A percentile compares a stretch with the other conserved stretches of the same genome.
Conservation (phyloP, 2,329 filamentous ascomycete species). For the Stemphylium beticola region DNA sequence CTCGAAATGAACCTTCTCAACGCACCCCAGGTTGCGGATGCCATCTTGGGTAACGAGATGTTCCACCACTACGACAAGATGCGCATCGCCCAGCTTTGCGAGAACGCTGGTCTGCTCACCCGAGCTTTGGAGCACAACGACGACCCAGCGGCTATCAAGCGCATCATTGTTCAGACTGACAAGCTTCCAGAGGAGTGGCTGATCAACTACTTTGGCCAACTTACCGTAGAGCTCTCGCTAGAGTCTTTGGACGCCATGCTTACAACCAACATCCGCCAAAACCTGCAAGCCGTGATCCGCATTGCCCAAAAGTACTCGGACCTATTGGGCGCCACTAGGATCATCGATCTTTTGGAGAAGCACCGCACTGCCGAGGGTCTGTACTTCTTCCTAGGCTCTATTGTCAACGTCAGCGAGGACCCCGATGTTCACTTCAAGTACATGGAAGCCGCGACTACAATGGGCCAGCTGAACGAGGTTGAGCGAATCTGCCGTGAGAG, state of each 20-base stretch:
- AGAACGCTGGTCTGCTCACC: constrained; percentile 79
- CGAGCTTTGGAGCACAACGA: constrained; percentile 91
- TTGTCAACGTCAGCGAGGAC: constrained; percentile 96
- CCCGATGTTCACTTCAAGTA: constrained; percentile 99
- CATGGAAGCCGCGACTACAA: constrained; percentile 93
- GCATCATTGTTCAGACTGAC: constrained; percentile 82
- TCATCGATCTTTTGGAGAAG: constrained; percentile 96
- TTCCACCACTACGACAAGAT: constrained; percentile 95
- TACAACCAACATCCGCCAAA: constrained; percentile 94
- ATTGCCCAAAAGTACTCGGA: constrained; percentile 98
- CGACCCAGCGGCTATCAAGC: constrained; percentile 87
- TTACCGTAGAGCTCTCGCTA: constrained; percentile 93
- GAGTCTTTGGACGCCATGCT: constrained; percentile 97
- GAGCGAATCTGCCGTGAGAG: constrained; percentile 97
- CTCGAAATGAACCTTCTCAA: constrained; percentile 98
- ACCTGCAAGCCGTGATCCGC: constrained; percentile 91
- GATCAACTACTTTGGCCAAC: constrained; percentile 87
- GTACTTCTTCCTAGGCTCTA: constrained; percentile 97
- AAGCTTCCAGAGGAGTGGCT: constrained; percentile 93
- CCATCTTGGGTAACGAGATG: constrained; percentile 97
- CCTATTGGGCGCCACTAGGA: constrained; percentile 80
- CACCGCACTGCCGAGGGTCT: constrained; percentile 96
- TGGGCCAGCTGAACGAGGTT: constrained; percentile 93
- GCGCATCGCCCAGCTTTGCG: constrained; percentile 87
- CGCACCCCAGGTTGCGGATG: constrained; percentile 95